phyloP scores from a whole-genome alignment of 1,284 basidiomycete species.

The Cystobasidiaceae sp. region DNA sequence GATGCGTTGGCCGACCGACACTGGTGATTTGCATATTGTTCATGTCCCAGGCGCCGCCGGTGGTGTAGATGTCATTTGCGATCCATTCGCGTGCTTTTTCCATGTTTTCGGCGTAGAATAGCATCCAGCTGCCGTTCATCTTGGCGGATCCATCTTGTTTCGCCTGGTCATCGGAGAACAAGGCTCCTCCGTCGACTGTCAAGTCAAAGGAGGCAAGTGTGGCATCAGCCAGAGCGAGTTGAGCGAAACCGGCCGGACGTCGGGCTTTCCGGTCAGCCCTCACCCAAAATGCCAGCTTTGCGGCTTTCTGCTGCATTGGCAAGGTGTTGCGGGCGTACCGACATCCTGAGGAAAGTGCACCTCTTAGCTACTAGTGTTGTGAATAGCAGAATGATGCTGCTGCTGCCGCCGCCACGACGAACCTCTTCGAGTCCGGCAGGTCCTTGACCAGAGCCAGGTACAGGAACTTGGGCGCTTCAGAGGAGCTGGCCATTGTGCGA shows the following conservation, averaged over 20 bases:
- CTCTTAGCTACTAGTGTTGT: too few relatives aligned
- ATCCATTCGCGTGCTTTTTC: conserved; percentile 13
- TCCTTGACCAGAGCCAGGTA: too few relatives aligned
- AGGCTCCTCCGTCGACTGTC: conserved; percentile 11
- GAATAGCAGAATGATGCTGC: too few relatives aligned
- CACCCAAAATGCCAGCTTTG: conserved; percentile 3
- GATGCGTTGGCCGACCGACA: neutral
- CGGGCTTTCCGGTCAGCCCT: neutral
- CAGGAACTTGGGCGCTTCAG: too few relatives aligned
- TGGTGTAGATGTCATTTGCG: conserved; percentile 26
- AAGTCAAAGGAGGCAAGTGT: neutral
- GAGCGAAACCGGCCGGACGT: neutral
- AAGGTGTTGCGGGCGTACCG: conserved; percentile 17
- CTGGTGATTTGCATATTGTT: conserved; percentile 13
- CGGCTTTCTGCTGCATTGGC: conserved; percentile 11
- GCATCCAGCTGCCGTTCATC: conserved; percentile 10
- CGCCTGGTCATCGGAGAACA: conserved; percentile 2
- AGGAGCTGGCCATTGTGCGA: too few relatives aligned
- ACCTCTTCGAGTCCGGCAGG: too few relatives aligned
- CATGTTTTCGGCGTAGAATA: conserved; percentile 25
- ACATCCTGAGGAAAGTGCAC: neutral
- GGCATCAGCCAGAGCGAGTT: neutral
- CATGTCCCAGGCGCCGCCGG: conserved; percentile 28
- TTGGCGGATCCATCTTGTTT: conserved; percentile 3
- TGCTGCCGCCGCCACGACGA: too few relatives aligned